Base-by-base conservation (phyloP, 345 rosid genomes). In the Cochlearia excelsa region DNA sequence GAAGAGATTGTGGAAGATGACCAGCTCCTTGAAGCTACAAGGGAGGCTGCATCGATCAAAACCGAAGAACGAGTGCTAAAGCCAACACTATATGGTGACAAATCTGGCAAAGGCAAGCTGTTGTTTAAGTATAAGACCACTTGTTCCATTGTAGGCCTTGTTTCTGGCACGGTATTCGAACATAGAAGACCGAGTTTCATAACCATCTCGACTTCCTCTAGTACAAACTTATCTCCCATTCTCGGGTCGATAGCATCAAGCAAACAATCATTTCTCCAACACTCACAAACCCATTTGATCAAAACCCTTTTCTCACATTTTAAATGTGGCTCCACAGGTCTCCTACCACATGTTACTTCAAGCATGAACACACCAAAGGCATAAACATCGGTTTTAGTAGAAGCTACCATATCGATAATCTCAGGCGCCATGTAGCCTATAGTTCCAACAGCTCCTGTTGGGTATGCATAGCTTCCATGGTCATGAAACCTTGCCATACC, bases 371-470 rank as follows among this genome's bases (percentile, higher is more conserved):
- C 23, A 16, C 23, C 23, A 16, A 16, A 16, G 23, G 23, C 23
- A 16, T 16, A 16, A 16, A 16, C 23, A 16, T 16, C 23, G 23
- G 77, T 63, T 35, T 58, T 30, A 3, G 75, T 70, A 1, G 74
- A 61, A 45, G 80, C 81, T 11, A 76, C 82, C 8, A 64, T 73
- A 44, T 30, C 33, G 0, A 61, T 37, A 16, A 78, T 6, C 34
- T 81, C 82, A 0, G 80, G 82, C 7, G 76, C 85, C 40, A 81
- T 53, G 45, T 81, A 78, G 0, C 82, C 85, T 48, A 88, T 45
- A 3, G 96, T 92, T 58, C 96, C 95, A 4, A 88, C 96, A 1
- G 82, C 92, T 11, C 80, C 68, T 26, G 98, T 84, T 9, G 95
- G 78, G 57, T 63, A 50, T 16, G 23, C 23, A 16, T 16, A 16